Percentiles rank a stretch among this genome's conserved stretches.
Conservation (phyloP, 1,284 basidiomycete species). For the Singerocomus inundabilis region DNA sequence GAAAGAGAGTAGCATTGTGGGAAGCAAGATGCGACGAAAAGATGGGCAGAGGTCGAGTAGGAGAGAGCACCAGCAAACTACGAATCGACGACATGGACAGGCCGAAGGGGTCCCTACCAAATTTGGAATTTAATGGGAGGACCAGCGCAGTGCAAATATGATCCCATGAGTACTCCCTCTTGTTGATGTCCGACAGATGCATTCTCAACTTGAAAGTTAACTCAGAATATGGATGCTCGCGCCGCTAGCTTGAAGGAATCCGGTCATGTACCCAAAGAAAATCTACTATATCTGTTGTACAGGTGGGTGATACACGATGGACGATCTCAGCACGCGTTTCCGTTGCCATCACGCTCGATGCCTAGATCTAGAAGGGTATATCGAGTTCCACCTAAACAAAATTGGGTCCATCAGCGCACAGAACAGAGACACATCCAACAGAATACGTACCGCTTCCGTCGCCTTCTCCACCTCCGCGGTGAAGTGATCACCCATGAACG, state of each 20-base stretch:
- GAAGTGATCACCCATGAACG: constrained; percentile 33
- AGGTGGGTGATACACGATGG: constrained; percentile 7
- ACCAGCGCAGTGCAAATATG: too few relatives aligned
- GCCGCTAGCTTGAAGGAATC: background rate
- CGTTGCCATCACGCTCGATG: constrained; percentile 4
- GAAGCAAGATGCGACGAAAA: background rate
- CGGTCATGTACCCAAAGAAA: background rate
- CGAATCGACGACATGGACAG: constrained; percentile 16
- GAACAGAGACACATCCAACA: background rate
- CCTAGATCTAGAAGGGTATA: constrained; percentile 25
- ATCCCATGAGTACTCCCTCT: background rate
- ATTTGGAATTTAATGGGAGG: background rate
- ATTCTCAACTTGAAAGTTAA: background rate
- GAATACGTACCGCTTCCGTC: constrained; percentile 29
- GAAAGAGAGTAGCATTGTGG: background rate
- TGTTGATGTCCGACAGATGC: background rate
- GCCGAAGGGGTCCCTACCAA: background rate
- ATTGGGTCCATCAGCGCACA: constrained; percentile 11
- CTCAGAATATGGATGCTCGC: background rate
- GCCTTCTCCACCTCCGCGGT: constrained; percentile 29
- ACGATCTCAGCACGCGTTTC: background rate
- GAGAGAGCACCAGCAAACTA: constrained; percentile 7
- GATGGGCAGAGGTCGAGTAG: constrained; percentile 1
- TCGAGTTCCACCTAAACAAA: constrained; percentile 32
- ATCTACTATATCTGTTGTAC: constrained; percentile 5